These are phyloP conservation scores for Rubia tinctorum DNA, from an alignment of 305 asterid genomes.

Conservation along the genomic window DNA sequence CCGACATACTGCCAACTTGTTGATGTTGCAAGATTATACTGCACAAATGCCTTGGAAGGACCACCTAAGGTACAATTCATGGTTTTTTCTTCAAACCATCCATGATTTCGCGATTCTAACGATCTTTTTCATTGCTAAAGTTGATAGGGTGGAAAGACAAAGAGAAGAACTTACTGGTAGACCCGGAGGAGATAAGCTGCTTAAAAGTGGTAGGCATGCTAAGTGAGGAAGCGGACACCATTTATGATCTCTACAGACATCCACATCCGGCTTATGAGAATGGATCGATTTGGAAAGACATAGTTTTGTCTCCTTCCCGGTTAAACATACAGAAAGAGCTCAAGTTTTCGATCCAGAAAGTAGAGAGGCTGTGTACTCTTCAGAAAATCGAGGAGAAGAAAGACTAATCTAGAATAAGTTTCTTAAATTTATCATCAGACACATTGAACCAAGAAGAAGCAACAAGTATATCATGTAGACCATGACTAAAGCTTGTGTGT, in stretches of 20 bases:
- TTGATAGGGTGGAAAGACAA: slow-evolving; percentile 95
- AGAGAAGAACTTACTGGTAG: slow-evolving; percentile 85
- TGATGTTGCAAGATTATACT: slow-evolving; percentile 75
- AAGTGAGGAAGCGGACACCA: slow-evolving; percentile 67
- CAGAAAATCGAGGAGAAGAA: slow-evolving; percentile 60
- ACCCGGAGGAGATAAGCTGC: slow-evolving; percentile 76
- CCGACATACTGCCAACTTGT: slow-evolving; percentile 79
- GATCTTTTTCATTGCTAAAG: slow-evolving; percentile 34
- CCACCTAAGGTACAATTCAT: slow-evolving; percentile 73
- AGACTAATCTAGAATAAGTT: slow-evolving; percentile 6
- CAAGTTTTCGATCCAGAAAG: slow-evolving; percentile 77
- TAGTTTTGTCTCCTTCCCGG: slow-evolving; percentile 92
- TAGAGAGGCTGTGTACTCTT: slow-evolving; percentile 63
- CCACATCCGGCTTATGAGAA: slow-evolving; percentile 65
- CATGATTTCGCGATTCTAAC: background rate
- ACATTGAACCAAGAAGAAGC: slow-evolving; percentile 8
- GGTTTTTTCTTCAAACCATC: background rate
- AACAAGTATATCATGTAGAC: slow-evolving; percentile 7
- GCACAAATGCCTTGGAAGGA: slow-evolving; percentile 92
- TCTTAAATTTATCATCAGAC: slow-evolving; percentile 3
- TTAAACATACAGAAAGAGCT: slow-evolving; percentile 91
- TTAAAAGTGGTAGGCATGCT: slow-evolving; percentile 53
- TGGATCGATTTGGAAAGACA: slow-evolving; percentile 96
- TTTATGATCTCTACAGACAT: slow-evolving; percentile 67
- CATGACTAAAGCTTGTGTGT: slow-evolving; percentile 4